Percentiles rank a stretch among this genome's conserved stretches.
Conservation (phyloP, 2,329 filamentous ascomycete species). For the Colletotrichum sp. region DNA sequence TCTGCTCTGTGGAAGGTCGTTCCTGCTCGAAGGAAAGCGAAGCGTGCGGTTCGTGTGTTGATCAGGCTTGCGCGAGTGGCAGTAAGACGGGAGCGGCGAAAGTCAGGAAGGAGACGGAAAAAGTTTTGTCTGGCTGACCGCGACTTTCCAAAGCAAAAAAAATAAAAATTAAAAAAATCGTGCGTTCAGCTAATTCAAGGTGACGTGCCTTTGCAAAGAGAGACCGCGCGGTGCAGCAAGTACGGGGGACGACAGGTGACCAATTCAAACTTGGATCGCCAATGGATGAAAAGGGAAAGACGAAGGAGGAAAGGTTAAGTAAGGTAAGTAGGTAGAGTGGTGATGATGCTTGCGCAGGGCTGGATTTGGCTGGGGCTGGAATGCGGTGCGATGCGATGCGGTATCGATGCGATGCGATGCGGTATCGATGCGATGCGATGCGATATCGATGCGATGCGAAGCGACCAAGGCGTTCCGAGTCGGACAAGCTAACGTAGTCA, state of each 20-base stretch:
- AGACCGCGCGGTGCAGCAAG: not conserved
- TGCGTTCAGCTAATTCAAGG: not conserved
- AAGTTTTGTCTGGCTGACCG: not conserved
- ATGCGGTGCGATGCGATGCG: not conserved
- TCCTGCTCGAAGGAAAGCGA: not conserved
- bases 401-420: not conserved
- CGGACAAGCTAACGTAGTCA: not conserved
- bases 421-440: not conserved
- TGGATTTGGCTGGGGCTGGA: not conserved
- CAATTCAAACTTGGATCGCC: not conserved
- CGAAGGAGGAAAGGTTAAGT: not conserved
- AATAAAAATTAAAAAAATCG: not conserved
- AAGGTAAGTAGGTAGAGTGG: not conserved
- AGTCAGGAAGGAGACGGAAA: not conserved
- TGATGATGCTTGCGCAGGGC: not conserved
- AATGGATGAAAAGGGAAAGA: not conserved
- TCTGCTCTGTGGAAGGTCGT: not conserved
- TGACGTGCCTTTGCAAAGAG: not conserved
- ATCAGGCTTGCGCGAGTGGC: not conserved
- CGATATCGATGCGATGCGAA: not conserved
- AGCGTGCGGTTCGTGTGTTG: not conserved
- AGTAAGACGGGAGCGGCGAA: not conserved
- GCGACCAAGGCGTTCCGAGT: not conserved
- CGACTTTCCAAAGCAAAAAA: not conserved
- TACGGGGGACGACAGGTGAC: not conserved